Evolutionary conservation across 805 yeast species (phyloP).

Genomic region (Ogataea wickerhamii): DNA sequence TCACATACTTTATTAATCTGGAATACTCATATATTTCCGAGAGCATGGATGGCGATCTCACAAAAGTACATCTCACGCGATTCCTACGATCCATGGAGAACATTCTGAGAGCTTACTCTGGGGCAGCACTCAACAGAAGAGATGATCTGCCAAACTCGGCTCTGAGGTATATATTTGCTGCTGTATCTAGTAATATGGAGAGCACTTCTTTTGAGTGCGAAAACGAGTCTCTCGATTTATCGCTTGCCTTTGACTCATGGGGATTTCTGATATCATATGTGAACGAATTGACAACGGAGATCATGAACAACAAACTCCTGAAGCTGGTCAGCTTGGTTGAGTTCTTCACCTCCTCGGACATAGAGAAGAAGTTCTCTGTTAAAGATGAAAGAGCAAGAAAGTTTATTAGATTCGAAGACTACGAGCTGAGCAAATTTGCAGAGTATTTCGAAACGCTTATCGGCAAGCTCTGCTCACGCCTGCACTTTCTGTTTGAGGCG

Average conservation of each 20-base stretch:
- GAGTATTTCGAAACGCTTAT: constrained; percentile 26
- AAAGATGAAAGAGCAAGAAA: constrained; percentile 18
- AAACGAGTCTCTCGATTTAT: constrained; percentile 40
- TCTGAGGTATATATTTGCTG: constrained; percentile 22
- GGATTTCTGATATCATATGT: constrained; percentile 42
- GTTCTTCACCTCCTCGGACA: constrained; percentile 45
- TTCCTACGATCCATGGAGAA: constrained; percentile 38
- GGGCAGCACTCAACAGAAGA: constrained; percentile 7
- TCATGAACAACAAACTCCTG: constrained; percentile 38
- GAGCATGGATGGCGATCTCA: constrained; percentile 37
- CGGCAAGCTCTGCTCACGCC: constrained; percentile 26
- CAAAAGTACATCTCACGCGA: constrained; percentile 39
- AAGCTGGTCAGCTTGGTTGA: constrained; percentile 54
- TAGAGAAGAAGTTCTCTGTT: constrained; percentile 30
- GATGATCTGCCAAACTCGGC: constrained; percentile 26
- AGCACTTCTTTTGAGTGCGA: constrained; percentile 26
- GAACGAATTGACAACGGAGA: constrained; percentile 28
- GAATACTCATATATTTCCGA: constrained; percentile 41
- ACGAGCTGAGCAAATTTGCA: constrained; percentile 40
- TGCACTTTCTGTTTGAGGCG: constrained; percentile 27
- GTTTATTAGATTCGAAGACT: constrained; percentile 39
- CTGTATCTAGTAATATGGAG: constrained; percentile 21
- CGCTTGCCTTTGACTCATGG: constrained; percentile 60
- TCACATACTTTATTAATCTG: constrained; percentile 55
- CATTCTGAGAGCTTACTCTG: constrained; percentile 34